Conservation (phyloP, 441 rosid species). For the Adansonia gregorii region DNA sequence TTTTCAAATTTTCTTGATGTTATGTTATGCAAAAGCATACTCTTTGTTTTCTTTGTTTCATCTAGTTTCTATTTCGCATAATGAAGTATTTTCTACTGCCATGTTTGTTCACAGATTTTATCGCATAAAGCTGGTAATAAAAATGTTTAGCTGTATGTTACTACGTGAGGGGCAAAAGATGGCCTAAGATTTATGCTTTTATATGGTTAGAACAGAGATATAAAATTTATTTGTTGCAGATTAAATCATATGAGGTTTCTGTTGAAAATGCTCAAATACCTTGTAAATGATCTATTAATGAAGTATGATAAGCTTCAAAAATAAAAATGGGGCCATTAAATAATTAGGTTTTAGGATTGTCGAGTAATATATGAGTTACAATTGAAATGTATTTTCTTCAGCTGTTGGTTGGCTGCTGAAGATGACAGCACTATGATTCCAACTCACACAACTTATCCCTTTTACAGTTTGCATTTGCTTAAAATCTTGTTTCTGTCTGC, state of each 20-base stretch:
- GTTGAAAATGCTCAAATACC: not conserved
- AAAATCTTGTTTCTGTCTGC: slow-evolving; percentile 9
- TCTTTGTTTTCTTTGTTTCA: not conserved
- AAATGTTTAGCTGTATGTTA: not conserved
- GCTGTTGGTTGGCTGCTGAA: not conserved
- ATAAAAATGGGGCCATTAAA: not conserved
- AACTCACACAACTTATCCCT: not conserved
- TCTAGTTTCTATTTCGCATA: not conserved
- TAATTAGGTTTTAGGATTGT: not conserved
- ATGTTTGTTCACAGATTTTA: not conserved
- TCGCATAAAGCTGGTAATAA: not conserved
- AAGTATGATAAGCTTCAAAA: not conserved
- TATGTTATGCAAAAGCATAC: not conserved
- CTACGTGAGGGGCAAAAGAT: not conserved
- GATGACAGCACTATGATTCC: not conserved
- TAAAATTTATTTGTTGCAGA: not conserved
- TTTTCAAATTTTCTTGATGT: not conserved
- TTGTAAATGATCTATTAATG: not conserved
- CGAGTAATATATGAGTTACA: not conserved
- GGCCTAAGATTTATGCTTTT: not conserved
- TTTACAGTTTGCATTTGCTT: not conserved
- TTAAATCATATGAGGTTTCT: not conserved
- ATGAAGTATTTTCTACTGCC: not conserved
- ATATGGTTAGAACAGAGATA: not conserved
- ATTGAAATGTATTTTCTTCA: not conserved